Conservation (phyloP, 2,329 filamentous ascomycete species). For the Ceratocystis ficicola region DNA sequence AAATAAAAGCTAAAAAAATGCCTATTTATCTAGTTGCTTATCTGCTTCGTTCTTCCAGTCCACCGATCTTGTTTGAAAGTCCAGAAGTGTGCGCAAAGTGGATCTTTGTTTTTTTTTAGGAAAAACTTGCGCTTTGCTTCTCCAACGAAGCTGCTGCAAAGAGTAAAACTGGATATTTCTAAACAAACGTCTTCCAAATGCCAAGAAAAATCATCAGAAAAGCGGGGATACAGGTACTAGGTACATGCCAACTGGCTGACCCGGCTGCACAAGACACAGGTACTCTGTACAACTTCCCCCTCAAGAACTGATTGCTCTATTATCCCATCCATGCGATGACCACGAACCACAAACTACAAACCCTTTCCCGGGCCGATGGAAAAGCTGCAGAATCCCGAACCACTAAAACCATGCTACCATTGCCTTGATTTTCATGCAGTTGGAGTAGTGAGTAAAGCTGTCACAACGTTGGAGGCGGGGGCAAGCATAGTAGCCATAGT, state of each 20-base stretch:
- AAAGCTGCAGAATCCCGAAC: neutral
- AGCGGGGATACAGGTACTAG: neutral
- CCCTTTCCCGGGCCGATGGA: slow-evolving; percentile 1
- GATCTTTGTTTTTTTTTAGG: no score
- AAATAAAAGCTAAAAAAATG: no score
- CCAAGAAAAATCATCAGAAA: neutral
- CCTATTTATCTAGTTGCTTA: no score
- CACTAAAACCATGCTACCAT: neutral
- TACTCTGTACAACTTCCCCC: slow-evolving; percentile 6
- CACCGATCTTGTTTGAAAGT: no score
- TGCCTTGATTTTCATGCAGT: neutral
- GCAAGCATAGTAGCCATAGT: neutral
- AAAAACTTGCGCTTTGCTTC: no score
- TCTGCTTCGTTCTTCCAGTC: no score
- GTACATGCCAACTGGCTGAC: neutral
- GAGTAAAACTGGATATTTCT: no score
- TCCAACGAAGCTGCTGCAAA: no score
- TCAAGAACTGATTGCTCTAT: neutral
- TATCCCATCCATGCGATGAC: neutral
- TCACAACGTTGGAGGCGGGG: neutral
- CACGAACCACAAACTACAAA: slow-evolving; percentile 1
- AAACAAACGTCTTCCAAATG: no score
- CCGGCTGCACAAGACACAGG: neutral
- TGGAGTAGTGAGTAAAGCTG: neutral
- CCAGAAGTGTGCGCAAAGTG: no score